These are phyloP conservation scores for Sporisorium sorghi DNA, from an alignment of 1,284 basidiomycete genomes.

Conservation along the genomic window DNA sequence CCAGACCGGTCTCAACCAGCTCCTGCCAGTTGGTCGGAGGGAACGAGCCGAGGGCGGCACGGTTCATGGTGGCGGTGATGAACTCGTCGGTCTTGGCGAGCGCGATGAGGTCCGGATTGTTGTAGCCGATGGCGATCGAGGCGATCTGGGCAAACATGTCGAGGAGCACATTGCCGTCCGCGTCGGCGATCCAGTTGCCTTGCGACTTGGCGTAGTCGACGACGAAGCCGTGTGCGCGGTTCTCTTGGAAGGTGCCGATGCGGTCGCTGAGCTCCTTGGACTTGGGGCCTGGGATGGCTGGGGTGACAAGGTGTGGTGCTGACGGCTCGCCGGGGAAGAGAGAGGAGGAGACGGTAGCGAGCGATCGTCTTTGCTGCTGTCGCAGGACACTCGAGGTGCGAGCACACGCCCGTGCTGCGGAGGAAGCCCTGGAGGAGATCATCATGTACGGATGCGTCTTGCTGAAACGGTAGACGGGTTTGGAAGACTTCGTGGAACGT, in stretches of 20 bases:
- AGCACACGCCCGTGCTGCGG: constrained; percentile 16
- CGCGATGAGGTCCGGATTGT: constrained; percentile 71
- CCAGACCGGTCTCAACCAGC: constrained; percentile 71
- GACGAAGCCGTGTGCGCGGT: constrained; percentile 70
- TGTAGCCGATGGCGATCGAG: constrained; percentile 70
- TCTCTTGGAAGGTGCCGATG: constrained; percentile 70
- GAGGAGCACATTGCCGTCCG: constrained; percentile 73
- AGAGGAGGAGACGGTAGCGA: constrained; percentile 28
- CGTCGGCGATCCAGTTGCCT: constrained; percentile 72
- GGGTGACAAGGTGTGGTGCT: constrained; percentile 52
- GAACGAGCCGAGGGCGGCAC: constrained; percentile 74
- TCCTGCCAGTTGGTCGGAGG: constrained; percentile 72
- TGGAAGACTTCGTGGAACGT: no score
- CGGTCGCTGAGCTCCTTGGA: constrained; percentile 57
- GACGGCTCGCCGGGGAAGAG: constrained; percentile 65
- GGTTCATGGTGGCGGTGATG: constrained; percentile 70
- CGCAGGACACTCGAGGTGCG: constrained; percentile 14
- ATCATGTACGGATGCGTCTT: constrained; percentile 8
- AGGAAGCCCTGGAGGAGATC: constrained; percentile 24
- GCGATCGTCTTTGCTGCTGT: constrained; percentile 30
- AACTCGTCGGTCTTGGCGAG: constrained; percentile 70
- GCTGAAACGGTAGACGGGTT: no score
- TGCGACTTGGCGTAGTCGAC: constrained; percentile 69
- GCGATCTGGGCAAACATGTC: constrained; percentile 74
- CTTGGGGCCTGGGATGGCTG: constrained; percentile 65